Conservation (phyloP, 2,329 filamentous ascomycete species). For the Clonostachys sp. region DNA sequence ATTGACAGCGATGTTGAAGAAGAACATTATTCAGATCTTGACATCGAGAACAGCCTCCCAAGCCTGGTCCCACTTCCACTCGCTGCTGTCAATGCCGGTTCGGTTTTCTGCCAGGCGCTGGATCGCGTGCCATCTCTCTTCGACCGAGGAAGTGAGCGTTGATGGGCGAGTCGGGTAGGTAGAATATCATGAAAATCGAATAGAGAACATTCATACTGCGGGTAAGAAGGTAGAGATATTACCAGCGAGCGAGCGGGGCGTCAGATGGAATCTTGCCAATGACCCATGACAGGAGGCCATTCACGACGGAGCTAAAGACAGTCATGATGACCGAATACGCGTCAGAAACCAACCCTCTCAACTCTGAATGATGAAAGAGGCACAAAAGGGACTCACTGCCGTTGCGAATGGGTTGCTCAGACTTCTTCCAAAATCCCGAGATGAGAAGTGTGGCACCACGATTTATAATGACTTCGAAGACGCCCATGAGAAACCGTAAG, state of each 20-base stretch:
- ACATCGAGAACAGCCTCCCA: constrained; percentile 43
- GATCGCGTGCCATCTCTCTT: constrained; percentile 59
- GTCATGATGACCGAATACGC: neutral
- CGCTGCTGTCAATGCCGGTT: constrained; percentile 26
- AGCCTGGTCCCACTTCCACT: constrained; percentile 33
- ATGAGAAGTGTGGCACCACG: neutral
- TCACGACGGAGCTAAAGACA: constrained; percentile 1
- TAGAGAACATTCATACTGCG: neutral
- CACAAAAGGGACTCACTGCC: neutral
- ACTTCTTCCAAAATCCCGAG: neutral
- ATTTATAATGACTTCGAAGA: neutral
- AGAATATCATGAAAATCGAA: neutral
- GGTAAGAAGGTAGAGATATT: constrained; percentile 1
- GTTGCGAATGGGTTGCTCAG: neutral
- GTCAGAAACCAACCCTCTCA: neutral
- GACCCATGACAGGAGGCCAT: constrained; percentile 1
- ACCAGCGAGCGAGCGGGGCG: constrained; percentile 6
- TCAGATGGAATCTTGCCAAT: constrained; percentile 14
- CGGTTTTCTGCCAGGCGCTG: constrained; percentile 62
- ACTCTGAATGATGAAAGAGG: neutral
- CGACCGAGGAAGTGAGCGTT: constrained; percentile 36
- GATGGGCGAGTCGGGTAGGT: neutral
- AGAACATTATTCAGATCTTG: constrained; percentile 49
- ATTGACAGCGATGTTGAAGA: constrained; percentile 41
- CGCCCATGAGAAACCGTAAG: neutral